A percentile compares a stretch with the other conserved stretches of the same genome.
Conservation (phyloP, 805 yeast species). For the Kluyveromyces wickerhamii region DNA sequence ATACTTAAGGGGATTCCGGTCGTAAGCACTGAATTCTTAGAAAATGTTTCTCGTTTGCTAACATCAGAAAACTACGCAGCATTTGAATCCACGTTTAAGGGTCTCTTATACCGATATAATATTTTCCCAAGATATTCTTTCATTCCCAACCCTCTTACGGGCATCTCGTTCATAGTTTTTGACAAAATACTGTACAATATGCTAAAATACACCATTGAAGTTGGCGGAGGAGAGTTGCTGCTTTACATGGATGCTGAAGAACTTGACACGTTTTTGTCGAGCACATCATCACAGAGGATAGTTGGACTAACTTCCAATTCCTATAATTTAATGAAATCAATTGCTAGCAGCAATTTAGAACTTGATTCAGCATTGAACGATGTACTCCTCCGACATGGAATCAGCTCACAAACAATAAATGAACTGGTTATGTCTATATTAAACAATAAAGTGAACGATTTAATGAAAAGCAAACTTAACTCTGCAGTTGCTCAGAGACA, state of each 20-base stretch:
- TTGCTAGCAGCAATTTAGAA: neutral
- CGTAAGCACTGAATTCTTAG: conserved; percentile 7
- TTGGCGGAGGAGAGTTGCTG: conserved; percentile 7
- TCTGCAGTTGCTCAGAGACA: neutral
- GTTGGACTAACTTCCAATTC: conserved; percentile 1
- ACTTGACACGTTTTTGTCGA: conserved; percentile 3
- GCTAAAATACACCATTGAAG: conserved; percentile 9
- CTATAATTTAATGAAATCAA: conserved; percentile 7
- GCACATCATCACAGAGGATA: neutral
- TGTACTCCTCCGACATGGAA: neutral
- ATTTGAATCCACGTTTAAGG: conserved; percentile 12
- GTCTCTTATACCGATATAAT: conserved; percentile 1
- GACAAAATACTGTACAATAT: conserved; percentile 6
- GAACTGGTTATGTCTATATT: neutral
- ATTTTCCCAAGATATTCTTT: conserved; percentile 5
- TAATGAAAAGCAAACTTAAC: neutral
- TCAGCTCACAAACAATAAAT: neutral
- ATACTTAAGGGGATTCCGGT: conserved; percentile 11
- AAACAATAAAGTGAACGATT: neutral
- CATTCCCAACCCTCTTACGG: neutral
- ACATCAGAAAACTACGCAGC: conserved; percentile 6
- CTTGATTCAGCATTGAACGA: neutral
- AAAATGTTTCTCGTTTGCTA: conserved; percentile 1
- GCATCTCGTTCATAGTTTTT: conserved; percentile 7
- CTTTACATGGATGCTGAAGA: conserved; percentile 4